Conservation (phyloP, 2,329 filamentous ascomycete genomes). For the Eutypella sp. region DNA sequence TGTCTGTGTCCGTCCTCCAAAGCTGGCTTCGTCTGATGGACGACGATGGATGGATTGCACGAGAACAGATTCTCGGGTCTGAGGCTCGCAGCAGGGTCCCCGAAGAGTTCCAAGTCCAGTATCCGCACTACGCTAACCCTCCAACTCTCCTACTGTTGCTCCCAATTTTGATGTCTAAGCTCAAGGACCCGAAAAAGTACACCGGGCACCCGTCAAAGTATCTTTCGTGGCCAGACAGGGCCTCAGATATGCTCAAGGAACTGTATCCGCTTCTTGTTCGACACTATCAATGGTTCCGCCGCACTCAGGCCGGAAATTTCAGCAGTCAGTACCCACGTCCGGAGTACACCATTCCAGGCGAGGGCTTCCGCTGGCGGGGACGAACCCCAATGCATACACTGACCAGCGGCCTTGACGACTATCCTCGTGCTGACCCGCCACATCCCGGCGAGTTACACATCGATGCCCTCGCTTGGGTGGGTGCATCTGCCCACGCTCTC, state of each 20-base stretch:
- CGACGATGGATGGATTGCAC: constrained; percentile 88
- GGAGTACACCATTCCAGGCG: constrained; percentile 77
- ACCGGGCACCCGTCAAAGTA: constrained; percentile 82
- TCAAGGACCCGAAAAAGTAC: constrained; percentile 89
- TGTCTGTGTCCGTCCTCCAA: constrained; percentile 75
- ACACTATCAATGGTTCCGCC: constrained; percentile 90
- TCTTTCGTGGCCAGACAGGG: constrained; percentile 53
- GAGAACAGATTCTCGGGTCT: constrained; percentile 83
- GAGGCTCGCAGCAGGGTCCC: constrained; percentile 93
- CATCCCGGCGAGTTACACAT: constrained; percentile 91
- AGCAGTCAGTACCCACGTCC: constrained; percentile 79
- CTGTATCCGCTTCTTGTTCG: constrained; percentile 65
- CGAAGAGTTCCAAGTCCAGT: constrained; percentile 86
- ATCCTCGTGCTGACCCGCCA: constrained; percentile 83
- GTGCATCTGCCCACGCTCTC: constrained; percentile 79
- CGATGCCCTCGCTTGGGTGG: constrained; percentile 90
- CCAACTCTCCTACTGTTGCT: constrained; percentile 91
- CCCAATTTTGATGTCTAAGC: constrained; percentile 89
- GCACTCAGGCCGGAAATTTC: constrained; percentile 80
- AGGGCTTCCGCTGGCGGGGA: constrained; percentile 90
- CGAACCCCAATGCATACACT: constrained; percentile 79
- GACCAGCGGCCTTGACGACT: constrained; percentile 90
- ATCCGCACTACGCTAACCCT: constrained; percentile 93
- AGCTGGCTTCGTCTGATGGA: constrained; percentile 95
- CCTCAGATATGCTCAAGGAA: background rate